Evolutionary conservation across 352 stramenopile species (phyloP), one percentile per base, ranked within the genome.

Genomic region (Phytophthora citricola): DNA sequence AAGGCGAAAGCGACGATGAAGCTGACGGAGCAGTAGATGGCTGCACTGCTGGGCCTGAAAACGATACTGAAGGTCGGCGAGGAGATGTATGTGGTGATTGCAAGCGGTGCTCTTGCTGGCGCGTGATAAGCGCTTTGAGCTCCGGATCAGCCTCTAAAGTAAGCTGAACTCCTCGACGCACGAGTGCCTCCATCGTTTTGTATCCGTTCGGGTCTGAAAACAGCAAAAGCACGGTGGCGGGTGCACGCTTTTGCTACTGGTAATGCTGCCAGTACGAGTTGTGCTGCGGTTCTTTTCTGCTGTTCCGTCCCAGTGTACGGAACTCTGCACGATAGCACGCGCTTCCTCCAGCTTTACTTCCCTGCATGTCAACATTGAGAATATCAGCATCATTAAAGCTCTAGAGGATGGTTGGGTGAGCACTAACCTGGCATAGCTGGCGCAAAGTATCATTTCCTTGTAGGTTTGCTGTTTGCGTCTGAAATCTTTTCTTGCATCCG

Each of bases 341-440:
- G 84, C 86, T 56, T 93, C 84, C 45, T 89, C 80, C 29, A 92
- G 58, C 32, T 82, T 81, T 6, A 92, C 78, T 63, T 90, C 73
- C 32, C 78, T 87, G 11, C 20, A 50, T 24, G 7, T 39, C 5
- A 31, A 43, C 10, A 20, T 12, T 12, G 32, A n/a, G 10, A 34
- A 41, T 22, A 27, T 20, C 27, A 20, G 36, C 14, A 43, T 43
- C 5, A 17, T 20, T 4, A 43, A 20, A 17, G 4, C 14, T n/a
- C 10, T 24, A 4, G n/a, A 27, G 39, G 17, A 12, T 38, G 27
- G 4, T 3, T 45, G 15, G 17, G 14, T 9, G 22, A 10, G 7
- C 20, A 57, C 71, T 34, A 39, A 86, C 79, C 78, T 79, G 15
- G 83, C 36, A 49, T 87, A 91, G 49, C 63, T 81, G 8, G 79